phyloP scores from a whole-genome alignment of 2,329 filamentous ascomycete genomes.

The Fusarium pseudonygamai region DNA sequence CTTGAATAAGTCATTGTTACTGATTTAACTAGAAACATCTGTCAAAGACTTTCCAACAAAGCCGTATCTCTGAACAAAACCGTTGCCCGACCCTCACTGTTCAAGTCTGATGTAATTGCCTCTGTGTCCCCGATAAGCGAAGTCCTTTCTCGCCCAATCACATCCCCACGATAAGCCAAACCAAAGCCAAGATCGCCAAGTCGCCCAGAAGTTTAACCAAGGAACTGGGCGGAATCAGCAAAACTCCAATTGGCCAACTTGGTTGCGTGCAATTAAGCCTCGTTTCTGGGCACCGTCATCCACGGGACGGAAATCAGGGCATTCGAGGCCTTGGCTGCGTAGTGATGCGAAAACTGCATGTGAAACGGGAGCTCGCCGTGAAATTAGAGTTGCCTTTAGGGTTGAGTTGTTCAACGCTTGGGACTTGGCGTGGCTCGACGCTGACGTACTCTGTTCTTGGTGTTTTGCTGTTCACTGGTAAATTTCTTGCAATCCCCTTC shows the following conservation, averaged over 20 bases:
- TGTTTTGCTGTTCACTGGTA: background rate
- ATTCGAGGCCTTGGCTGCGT: background rate
- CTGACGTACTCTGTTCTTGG: constrained; percentile 14
- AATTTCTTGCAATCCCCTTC: background rate
- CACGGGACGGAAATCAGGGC: constrained; percentile 1
- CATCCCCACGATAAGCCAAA: background rate
- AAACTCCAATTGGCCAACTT: background rate
- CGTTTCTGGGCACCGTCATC: constrained; percentile 24
- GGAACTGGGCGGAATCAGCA: background rate
- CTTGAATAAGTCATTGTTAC: no score
- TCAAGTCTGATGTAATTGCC: background rate
- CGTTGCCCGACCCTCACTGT: background rate
- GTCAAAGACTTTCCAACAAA: rapidly evolving
- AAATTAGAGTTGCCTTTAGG: constrained; percentile 8
- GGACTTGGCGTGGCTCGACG: constrained; percentile 14
- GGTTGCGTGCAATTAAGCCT: constrained; percentile 8
- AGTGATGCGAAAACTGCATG: background rate
- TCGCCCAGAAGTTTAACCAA: constrained; percentile 3
- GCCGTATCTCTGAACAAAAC: rapidly evolving
- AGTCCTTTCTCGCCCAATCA: background rate
- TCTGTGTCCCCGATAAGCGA: background rate
- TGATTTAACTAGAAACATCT: rapidly evolving
- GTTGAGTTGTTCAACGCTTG: constrained; percentile 22
- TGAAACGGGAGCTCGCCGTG: background rate
- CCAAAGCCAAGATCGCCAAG: constrained; percentile 16